Evolutionary conservation across 306 rosid genomes (phyloP).

Genomic region (Ormosia emarginata): DNA sequence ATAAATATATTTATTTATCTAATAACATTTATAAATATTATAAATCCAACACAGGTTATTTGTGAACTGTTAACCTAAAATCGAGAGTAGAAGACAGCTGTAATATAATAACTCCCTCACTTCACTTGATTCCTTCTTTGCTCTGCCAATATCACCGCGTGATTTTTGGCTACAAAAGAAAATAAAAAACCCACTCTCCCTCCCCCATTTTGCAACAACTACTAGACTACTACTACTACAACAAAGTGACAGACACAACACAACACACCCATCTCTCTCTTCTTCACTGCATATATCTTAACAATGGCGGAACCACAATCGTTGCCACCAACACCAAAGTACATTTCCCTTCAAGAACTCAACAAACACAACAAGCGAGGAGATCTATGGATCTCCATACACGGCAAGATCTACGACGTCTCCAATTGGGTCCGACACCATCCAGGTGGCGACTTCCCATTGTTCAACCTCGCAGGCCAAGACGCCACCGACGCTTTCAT

Average conservation of each 20-base stretch:
- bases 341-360: conserved; percentile 26
- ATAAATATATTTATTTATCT: no score
- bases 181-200: no score
- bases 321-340: not conserved
- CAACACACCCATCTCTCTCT: not conserved
- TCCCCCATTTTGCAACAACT: no score
- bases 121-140: no score
- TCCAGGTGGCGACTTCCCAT: conserved; percentile 70
- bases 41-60: no score
- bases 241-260: not conserved
- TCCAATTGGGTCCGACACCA: conserved; percentile 55
- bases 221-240: no score
- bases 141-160: no score
- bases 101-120: no score
- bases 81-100: no score
- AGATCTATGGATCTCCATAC: conserved; percentile 74
- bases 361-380: conserved; percentile 31
- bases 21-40: no score
- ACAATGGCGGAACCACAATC: not conserved
- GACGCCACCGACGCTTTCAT: conserved; percentile 81
- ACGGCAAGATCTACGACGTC: conserved; percentile 71
- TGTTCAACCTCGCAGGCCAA: conserved; percentile 68
- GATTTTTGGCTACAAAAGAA: no score
- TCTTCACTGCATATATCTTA: not conserved
- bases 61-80: no score